These are phyloP conservation scores for Nothophytophthora sp. DNA, from an alignment of 352 stramenopile genomes.

Conservation along the genomic window DNA sequence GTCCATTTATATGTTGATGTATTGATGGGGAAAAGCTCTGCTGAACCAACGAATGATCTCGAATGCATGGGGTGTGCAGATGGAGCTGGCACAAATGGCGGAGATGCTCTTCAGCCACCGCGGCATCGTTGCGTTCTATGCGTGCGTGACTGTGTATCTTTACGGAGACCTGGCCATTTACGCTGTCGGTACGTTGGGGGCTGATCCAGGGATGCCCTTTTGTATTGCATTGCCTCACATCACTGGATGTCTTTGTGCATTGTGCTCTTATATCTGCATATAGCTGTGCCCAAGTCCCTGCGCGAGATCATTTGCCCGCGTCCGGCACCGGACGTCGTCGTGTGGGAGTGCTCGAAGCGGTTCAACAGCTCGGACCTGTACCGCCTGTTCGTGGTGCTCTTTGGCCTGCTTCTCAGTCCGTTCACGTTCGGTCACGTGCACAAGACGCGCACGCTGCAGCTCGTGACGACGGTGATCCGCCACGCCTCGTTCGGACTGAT, in stretches of 20 bases:
- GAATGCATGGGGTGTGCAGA: slow-evolving; percentile 54
- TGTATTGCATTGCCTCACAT: slow-evolving; percentile 46
- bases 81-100: slow-evolving; percentile 86
- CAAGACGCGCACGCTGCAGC: slow-evolving; percentile 81
- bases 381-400: slow-evolving; percentile 76
- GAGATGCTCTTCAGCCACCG: slow-evolving; percentile 69
- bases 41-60: too few relatives aligned
- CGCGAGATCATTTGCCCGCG: slow-evolving; percentile 84
- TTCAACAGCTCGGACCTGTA: slow-evolving; percentile 84
- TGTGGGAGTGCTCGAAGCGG: slow-evolving; percentile 73
- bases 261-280: slow-evolving; percentile 34
- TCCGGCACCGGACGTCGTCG: slow-evolving; percentile 34
- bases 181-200: slow-evolving; percentile 65
- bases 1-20: too few relatives aligned
- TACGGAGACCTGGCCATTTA: slow-evolving; percentile 90
- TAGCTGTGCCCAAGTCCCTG: slow-evolving; percentile 88
- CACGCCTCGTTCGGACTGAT: slow-evolving; percentile 85
- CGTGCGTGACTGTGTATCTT: slow-evolving; percentile 79
- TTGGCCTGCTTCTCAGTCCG: slow-evolving; percentile 69
- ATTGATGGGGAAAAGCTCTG: not conserved
- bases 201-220: not conserved
- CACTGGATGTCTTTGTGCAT: slow-evolving; percentile 28
- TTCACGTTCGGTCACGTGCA: slow-evolving; percentile 85
- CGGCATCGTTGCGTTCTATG: slow-evolving; percentile 79
- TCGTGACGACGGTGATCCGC: slow-evolving; percentile 81